Percentiles rank a stretch among this genome's conserved stretches.
phyloP scores from a whole-genome alignment of 2,329 filamentous ascomycete genomes.

The Talaromyces sp. region DNA sequence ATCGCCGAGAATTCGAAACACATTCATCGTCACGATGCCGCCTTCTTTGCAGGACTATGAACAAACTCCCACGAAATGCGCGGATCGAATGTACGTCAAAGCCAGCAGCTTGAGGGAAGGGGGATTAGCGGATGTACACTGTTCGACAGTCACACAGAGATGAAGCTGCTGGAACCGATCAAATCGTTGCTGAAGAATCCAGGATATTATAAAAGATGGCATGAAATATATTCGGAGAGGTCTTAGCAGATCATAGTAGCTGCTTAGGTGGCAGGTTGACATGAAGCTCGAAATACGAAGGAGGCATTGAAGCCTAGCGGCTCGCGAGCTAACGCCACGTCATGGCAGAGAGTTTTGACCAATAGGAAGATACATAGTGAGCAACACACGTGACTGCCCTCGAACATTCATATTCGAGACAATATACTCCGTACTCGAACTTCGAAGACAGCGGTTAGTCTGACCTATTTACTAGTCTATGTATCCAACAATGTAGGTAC shows the following conservation, averaged over 20 bases:
- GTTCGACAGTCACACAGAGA: neutral
- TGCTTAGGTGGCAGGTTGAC: neutral
- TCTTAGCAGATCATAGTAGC: neutral
- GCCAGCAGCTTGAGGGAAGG: neutral
- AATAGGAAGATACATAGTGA: neutral
- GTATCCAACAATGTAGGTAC: too few species aligned
- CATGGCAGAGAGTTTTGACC: neutral
- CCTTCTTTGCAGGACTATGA: neutral
- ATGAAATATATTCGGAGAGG: neutral
- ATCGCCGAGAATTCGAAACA: constrained; percentile 75
- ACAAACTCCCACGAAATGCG: neutral
- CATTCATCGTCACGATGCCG: constrained; percentile 19
- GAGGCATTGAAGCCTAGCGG: neutral
- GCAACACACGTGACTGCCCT: neutral
- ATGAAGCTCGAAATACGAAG: neutral
- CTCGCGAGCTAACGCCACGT: neutral
- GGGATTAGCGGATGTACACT: neutral
- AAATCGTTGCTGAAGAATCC: neutral
- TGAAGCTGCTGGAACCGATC: neutral
- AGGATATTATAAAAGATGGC: neutral
- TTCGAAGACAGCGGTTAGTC: too few species aligned
- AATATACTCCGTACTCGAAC: too few species aligned
- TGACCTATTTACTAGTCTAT: too few species aligned
- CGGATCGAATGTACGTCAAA: neutral
- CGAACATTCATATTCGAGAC: neutral